Evolutionary conservation across 2,329 filamentous ascomycete genomes (phyloP).

Genomic region (Kalmusia sp.): DNA sequence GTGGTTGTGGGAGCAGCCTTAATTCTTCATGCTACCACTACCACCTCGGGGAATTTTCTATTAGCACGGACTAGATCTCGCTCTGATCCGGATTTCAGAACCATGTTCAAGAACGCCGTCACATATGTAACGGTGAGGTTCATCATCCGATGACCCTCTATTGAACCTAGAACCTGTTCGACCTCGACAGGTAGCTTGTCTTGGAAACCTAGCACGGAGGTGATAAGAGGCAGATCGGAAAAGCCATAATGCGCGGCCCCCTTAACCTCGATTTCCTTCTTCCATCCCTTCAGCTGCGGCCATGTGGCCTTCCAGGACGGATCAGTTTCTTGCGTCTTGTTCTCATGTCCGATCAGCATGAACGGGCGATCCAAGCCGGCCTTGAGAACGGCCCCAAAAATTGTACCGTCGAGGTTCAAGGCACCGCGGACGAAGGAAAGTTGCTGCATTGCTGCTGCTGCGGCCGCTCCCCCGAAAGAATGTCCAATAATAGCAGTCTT

Average conservation of each 20-base stretch:
- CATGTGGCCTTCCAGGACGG: conserved; percentile 34
- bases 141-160: conserved; percentile 30
- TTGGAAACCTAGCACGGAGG: conserved; percentile 22
- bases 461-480: conserved; percentile 46
- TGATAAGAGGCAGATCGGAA: conserved; percentile 31
- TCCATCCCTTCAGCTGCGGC: conserved; percentile 32
- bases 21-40: conserved; percentile 16
- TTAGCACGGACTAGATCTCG: neutral
- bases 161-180: conserved; percentile 26
- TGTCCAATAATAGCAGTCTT: conserved; percentile 40
- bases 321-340: conserved; percentile 36
- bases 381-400: conserved; percentile 31
- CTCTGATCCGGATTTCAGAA: conserved; percentile 22
- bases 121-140: conserved; percentile 27
- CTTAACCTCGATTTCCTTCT: conserved; percentile 35
- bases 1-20: too few species aligned
- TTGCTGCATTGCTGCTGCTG: conserved; percentile 23
- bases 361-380: conserved; percentile 25
- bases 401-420: conserved; percentile 45
- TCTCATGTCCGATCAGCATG: conserved; percentile 35
- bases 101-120: conserved; percentile 27
- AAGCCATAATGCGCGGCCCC: conserved; percentile 35
- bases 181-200: conserved; percentile 22
- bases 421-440: conserved; percentile 31
- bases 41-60: conserved; percentile 24